phyloP scores from a whole-genome alignment of 768 basidiomycete species.

The Epithele typhae region DNA sequence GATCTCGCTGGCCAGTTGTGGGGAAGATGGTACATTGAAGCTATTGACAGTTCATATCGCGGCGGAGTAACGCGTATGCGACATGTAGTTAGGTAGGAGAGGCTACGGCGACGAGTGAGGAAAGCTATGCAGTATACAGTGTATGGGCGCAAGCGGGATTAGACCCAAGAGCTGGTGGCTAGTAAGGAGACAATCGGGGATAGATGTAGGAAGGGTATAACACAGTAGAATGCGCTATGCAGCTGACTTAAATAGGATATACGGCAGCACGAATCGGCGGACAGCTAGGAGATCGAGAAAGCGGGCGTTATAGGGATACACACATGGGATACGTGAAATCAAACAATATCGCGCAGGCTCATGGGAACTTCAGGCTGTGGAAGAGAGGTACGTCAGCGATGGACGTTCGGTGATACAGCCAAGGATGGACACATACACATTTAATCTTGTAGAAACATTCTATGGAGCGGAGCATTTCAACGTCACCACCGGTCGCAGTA shows the following conservation, averaged over 20 bases:
- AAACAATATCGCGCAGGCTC: conserved; percentile 87
- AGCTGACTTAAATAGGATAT: conserved; percentile 45
- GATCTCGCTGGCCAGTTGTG: conserved; percentile 73
- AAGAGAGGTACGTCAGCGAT: conserved; percentile 21
- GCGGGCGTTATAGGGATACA: conserved; percentile 72
- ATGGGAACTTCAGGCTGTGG: conserved; percentile 84
- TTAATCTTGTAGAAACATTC: conserved; percentile 96
- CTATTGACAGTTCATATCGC: conserved; percentile 58
- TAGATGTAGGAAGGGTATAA: conserved; percentile 63
- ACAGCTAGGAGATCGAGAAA: conserved; percentile 30
- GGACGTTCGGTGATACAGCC: no score
- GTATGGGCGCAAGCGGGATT: conserved; percentile 38
- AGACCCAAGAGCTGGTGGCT: conserved; percentile 34
- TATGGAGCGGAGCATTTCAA: conserved; percentile 97
- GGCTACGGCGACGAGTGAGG: conserved; percentile 16
- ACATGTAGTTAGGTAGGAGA: conserved; percentile 28
- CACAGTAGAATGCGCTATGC: conserved; percentile 43
- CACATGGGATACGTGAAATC: conserved; percentile 39
- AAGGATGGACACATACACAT: conserved; percentile 77
- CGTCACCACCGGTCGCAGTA: conserved; percentile 95
- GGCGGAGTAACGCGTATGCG: conserved; percentile 43
- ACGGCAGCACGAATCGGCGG: conserved; percentile 26
- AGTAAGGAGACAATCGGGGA: conserved; percentile 62
- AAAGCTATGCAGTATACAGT: conserved; percentile 64
- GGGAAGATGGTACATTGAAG: conserved; percentile 90